Percentiles rank a stretch among this genome's conserved stretches.
Evolutionary conservation across 148 eudicot species (phyloP).

Genomic region (Diospyros kaki): DNA sequence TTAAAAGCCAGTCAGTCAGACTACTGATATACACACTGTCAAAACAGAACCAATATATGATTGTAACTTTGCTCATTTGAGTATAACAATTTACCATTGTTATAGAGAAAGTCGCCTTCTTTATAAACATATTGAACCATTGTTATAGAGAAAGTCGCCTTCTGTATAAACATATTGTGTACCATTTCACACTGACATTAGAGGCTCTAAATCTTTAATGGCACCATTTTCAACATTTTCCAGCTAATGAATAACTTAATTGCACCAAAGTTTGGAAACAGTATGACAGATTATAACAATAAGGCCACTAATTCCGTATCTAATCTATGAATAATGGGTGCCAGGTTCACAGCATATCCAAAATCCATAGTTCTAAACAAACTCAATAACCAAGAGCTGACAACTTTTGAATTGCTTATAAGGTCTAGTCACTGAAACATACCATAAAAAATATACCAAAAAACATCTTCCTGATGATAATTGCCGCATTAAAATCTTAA

Average conservation of each 20-base stretch:
- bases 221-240: no score
- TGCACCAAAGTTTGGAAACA: no score
- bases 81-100: not conserved
- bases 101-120: not conserved
- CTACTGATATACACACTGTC: not conserved
- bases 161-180: no score
- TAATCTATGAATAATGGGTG: not conserved
- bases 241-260: no score
- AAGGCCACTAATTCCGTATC: not conserved
- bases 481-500: conserved; percentile 1
- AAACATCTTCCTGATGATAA: not conserved
- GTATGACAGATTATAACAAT: conserved; percentile 1
- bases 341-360: not conserved
- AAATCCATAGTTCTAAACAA: not conserved
- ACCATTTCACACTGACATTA: no score
- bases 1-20: not conserved
- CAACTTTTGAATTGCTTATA: no score
- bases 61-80: not conserved
- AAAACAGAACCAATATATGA: not conserved
- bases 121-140: not conserved
- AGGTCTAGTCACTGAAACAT: not conserved
- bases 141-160: not conserved
- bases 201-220: no score
- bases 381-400: not conserved
- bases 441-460: no score